These are phyloP conservation scores for Leishmania amazonensis DNA, from an alignment of 208 protist genomes.

Conservation along the genomic window DNA sequence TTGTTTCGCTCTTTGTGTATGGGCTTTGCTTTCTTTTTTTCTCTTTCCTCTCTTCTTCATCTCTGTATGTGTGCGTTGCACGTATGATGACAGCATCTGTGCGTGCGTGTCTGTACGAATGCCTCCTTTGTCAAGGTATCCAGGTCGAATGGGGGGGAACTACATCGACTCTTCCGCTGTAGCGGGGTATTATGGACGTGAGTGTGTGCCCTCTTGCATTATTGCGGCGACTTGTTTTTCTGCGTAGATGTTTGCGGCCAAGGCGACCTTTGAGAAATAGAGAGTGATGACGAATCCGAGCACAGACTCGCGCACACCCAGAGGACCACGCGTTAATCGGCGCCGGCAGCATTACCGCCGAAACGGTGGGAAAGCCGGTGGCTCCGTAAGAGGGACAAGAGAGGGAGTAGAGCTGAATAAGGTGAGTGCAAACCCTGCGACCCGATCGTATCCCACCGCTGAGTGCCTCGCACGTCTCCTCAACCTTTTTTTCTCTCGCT, in stretches of 20 bases:
- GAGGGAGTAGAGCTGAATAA: not conserved
- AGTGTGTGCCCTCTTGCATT: not conserved
- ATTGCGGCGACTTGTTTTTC: not conserved
- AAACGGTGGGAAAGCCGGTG: not conserved
- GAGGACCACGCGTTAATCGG: not conserved
- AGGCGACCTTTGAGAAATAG: not conserved
- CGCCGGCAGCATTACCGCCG: not conserved
- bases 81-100: not conserved
- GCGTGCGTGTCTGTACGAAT: not conserved
- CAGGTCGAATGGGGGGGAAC: not conserved
- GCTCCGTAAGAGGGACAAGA: not conserved
- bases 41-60: not conserved
- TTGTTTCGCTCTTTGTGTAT: not conserved
- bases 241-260: too few relatives aligned
- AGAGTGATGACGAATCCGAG: too few relatives aligned
- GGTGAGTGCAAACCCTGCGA: not conserved
- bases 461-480: not conserved
- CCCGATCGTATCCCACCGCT: not conserved
- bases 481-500: not conserved
- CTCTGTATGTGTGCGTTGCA: slow-evolving; percentile 4
- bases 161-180: not conserved
- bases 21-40: not conserved
- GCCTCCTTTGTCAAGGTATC: not conserved
- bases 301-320: not conserved
- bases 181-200: not conserved